These are phyloP conservation scores for Candida anglica DNA, from an alignment of 805 yeast species.

Conservation along the genomic window DNA sequence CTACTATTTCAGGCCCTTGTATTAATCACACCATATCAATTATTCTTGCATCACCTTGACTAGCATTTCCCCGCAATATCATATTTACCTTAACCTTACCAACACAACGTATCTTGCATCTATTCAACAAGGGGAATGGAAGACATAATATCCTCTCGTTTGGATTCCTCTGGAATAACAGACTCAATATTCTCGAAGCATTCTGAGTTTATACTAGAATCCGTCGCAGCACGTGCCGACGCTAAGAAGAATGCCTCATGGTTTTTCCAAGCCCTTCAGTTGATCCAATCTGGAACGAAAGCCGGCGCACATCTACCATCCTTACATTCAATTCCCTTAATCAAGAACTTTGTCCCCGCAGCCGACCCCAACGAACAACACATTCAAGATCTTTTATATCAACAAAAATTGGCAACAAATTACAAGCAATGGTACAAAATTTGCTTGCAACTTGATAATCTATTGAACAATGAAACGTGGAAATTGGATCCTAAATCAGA, in stretches of 20 bases:
- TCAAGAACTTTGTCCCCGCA: constrained; percentile 15
- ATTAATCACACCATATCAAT: too few species aligned
- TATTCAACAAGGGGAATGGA: too few species aligned
- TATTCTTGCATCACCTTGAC: too few species aligned
- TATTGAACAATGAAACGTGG: constrained; percentile 70
- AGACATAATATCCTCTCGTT: constrained; percentile 1
- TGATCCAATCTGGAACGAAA: too few species aligned
- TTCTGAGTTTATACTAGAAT: not conserved
- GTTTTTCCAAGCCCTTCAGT: too few species aligned
- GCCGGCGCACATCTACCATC: constrained; percentile 5
- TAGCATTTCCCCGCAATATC: too few species aligned
- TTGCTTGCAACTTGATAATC: constrained; percentile 59
- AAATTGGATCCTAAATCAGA: constrained; percentile 55
- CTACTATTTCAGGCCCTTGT: too few species aligned
- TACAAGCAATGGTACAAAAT: constrained; percentile 66
- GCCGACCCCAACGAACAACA: constrained; percentile 17
- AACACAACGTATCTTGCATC: too few species aligned
- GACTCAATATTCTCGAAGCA: constrained; percentile 4
- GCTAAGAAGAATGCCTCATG: constrained; percentile 2
- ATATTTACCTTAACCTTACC: too few species aligned
- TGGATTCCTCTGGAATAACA: constrained; percentile 3
- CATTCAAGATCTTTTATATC: constrained; percentile 18
- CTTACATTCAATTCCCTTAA: constrained; percentile 11
- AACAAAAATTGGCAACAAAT: constrained; percentile 33
- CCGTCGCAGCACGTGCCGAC: not conserved